Conservation (phyloP, 1,139 yeast genomes). For the Geotrichum aggregatum region DNA sequence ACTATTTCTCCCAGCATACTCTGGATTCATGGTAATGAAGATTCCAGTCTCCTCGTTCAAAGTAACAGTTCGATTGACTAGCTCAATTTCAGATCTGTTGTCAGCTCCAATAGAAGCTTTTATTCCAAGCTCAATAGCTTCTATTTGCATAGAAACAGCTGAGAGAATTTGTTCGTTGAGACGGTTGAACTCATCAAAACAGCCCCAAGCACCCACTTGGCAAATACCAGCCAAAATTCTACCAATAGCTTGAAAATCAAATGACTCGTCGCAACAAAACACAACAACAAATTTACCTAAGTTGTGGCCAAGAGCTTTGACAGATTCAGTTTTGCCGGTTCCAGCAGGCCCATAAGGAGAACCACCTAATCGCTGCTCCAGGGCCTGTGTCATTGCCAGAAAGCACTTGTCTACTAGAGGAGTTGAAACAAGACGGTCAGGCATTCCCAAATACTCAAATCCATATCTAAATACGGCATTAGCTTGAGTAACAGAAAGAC, state of each 20-base stretch:
- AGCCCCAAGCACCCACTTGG: constrained; percentile 89
- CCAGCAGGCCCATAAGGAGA: constrained; percentile 97
- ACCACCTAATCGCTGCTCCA: constrained; percentile 75
- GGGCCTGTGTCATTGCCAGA: constrained; percentile 68
- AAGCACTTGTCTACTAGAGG: constrained; percentile 66
- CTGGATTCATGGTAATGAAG: constrained; percentile 90
- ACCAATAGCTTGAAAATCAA: constrained; percentile 77
- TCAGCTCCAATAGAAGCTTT: constrained; percentile 20
- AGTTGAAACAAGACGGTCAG: constrained; percentile 72
- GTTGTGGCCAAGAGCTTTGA: constrained; percentile 77
- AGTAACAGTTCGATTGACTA: constrained; percentile 47
- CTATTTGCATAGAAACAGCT: constrained; percentile 82
- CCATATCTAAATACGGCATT: constrained; percentile 59
- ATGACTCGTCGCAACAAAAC: constrained; percentile 86
- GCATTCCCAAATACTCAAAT: constrained; percentile 75
- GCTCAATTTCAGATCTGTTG: constrained; percentile 38
- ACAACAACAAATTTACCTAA: constrained; percentile 81
- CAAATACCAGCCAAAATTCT: constrained; percentile 79
- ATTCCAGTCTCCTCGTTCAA: constrained; percentile 56
- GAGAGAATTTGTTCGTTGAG: constrained; percentile 68
- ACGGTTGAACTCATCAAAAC: constrained; percentile 93
- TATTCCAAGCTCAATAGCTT: constrained; percentile 52
- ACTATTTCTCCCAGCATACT: constrained; percentile 74
- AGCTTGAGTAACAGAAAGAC: constrained; percentile 54
- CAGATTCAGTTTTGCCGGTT: constrained; percentile 91